phyloP scores from a whole-genome alignment of 23 red algal species.

The Pyropia yezoensis region DNA sequence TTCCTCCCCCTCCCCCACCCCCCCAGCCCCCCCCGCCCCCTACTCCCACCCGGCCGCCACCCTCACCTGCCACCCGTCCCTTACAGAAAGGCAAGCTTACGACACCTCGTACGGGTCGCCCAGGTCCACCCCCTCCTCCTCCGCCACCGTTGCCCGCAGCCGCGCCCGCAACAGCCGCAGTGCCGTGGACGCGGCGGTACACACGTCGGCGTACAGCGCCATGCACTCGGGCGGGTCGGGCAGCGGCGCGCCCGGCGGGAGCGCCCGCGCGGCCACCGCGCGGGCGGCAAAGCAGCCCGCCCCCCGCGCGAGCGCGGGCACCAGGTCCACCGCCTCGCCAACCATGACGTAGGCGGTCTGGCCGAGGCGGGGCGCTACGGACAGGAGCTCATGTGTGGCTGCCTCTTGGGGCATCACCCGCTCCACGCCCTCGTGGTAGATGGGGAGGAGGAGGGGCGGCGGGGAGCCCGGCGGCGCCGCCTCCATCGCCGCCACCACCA shows the following conservation, averaged over 20 bases:
- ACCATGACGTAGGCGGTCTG: slow-evolving; percentile 65
- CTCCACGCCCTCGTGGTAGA: slow-evolving; percentile 97
- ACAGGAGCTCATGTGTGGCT: slow-evolving; percentile 47
- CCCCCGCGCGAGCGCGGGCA: slow-evolving; percentile 43
- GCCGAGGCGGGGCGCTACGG: slow-evolving; percentile 37
- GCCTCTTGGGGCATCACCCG: slow-evolving; percentile 80
- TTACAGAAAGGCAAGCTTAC: not conserved
- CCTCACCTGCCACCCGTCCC: too few relatives aligned
- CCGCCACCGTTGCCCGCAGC: slow-evolving; percentile 26
- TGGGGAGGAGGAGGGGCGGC: slow-evolving; percentile 50
- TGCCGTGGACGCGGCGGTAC: slow-evolving; percentile 39
- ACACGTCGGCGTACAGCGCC: slow-evolving; percentile 75
- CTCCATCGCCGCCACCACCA: slow-evolving; percentile 61
- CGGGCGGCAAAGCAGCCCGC: slow-evolving; percentile 19
- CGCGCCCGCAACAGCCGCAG: slow-evolving; percentile 55
- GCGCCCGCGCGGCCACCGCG: too few relatives aligned
- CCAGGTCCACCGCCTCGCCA: slow-evolving; percentile 71
- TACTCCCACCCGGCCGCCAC: too few relatives aligned
- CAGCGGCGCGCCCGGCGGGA: slow-evolving; percentile 21
- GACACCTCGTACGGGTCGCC: slow-evolving; percentile 61
- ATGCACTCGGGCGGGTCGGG: slow-evolving; percentile 41
- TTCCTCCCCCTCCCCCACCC: too few relatives aligned
- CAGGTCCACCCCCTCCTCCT: slow-evolving; percentile 40
- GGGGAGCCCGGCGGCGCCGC: slow-evolving; percentile 20
- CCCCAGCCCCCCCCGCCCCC: too few relatives aligned